These are phyloP conservation scores for Tuber borchii DNA, from an alignment of 495 filamentous ascomycete species.

Conservation along the genomic window DNA sequence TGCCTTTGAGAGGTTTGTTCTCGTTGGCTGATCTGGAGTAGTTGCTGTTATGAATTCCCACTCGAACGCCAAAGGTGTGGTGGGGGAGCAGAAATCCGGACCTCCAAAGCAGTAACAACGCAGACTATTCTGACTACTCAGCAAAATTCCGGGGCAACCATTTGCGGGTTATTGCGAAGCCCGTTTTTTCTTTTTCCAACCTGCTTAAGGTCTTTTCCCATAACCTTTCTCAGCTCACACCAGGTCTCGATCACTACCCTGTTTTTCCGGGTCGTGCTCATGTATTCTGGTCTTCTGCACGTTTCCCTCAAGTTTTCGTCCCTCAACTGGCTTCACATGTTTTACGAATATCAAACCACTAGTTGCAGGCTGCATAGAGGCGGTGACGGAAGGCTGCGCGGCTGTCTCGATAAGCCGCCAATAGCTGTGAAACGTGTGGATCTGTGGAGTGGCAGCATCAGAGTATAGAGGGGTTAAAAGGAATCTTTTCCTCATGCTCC, in stretches of 20 bases:
- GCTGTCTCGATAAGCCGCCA: background rate
- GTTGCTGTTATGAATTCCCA: background rate
- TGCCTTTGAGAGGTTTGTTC: background rate
- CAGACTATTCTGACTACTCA: conserved; percentile 25
- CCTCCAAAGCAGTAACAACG: conserved; percentile 36
- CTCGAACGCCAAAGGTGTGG: background rate
- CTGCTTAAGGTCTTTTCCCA: background rate
- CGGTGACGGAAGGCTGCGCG: background rate
- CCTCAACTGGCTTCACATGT: background rate
- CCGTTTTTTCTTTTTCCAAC: conserved; percentile 14
- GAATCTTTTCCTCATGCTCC: background rate
- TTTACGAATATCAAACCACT: conserved; percentile 2
- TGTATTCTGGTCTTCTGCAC: background rate
- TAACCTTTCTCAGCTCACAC: background rate
- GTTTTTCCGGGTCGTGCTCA: background rate
- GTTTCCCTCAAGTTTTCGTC: background rate
- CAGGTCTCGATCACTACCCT: background rate
- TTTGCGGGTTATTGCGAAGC: conserved; percentile 26
- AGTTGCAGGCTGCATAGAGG: background rate
- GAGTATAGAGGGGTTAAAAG: conserved; percentile 5
- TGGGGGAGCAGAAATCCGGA: conserved; percentile 8
- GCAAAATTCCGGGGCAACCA: conserved; percentile 13
- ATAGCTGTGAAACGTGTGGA: conserved; percentile 6
- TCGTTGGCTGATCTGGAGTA: background rate
- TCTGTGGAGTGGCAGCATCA: background rate